phyloP scores from a whole-genome alignment of 2,329 filamentous ascomycete genomes.

The Sporothrix euskadiensis region DNA sequence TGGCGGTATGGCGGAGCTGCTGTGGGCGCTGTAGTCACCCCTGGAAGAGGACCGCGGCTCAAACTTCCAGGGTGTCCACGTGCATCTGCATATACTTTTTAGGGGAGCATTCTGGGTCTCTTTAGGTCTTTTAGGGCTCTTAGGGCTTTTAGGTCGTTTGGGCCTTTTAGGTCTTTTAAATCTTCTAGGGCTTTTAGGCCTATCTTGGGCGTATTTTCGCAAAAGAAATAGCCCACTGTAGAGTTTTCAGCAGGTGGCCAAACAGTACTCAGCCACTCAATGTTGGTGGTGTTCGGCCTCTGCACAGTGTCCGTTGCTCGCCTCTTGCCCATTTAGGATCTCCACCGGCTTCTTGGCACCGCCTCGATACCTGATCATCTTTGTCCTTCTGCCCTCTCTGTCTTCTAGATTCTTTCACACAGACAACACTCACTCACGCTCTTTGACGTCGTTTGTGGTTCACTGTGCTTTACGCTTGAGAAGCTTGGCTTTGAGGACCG shows the following conservation, averaged over 20 bases:
- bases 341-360: slow-evolving; percentile 15
- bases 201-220: background rate
- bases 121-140: background rate
- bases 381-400: background rate
- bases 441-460: background rate
- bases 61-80: background rate
- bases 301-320: slow-evolving; percentile 1
- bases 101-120: background rate
- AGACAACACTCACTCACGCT: background rate
- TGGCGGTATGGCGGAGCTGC: background rate
- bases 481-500: slow-evolving; percentile 6
- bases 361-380: slow-evolving; percentile 19
- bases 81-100: background rate
- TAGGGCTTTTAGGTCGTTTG: background rate
- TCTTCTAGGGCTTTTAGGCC: background rate
- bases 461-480: background rate
- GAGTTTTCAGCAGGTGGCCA: slow-evolving; percentile 3
- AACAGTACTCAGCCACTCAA: background rate
- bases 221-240: background rate
- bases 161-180: background rate
- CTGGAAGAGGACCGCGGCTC: background rate
- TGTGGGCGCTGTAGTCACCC: no score
- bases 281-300: no score
- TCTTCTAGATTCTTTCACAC: background rate
- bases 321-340: background rate